phyloP scores from a whole-genome alignment of 192 early-diverging fungal species.

The Coemansia sp. region DNA sequence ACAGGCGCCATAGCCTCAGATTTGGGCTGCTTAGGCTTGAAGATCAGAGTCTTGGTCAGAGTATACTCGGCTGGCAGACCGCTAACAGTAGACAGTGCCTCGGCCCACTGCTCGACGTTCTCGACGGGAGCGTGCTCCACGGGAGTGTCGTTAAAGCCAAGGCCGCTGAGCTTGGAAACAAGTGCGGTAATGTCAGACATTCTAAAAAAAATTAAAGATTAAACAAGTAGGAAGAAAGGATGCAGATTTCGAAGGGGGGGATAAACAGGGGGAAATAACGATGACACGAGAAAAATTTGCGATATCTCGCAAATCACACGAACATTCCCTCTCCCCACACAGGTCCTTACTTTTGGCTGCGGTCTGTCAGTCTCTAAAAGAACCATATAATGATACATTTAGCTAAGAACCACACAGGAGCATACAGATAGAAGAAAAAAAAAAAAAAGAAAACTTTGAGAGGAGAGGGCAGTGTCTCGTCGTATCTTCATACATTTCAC shows the following conservation, averaged over 20 bases:
- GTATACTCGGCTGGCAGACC: constrained; percentile 34
- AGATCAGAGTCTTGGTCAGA: constrained; percentile 73
- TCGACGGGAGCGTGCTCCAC: constrained; percentile 60
- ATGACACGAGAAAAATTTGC: constrained; percentile 4
- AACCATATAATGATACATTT: neutral
- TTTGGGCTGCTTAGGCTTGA: constrained; percentile 79
- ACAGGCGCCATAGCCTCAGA: constrained; percentile 62
- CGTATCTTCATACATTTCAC: neutral
- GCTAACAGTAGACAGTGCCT: constrained; percentile 34
- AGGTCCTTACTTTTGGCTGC: neutral
- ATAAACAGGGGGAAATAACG: neutral
- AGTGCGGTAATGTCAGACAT: constrained; percentile 44
- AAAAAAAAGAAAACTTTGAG: neutral
- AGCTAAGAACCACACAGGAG: neutral
- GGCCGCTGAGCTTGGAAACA: constrained; percentile 39
- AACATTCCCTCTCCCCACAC: neutral
- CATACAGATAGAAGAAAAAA: neutral
- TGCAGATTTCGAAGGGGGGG: neutral
- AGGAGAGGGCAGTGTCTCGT: neutral
- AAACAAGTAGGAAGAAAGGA: constrained; percentile 9
- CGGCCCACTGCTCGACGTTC: constrained; percentile 62
- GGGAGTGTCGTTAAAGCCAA: constrained; percentile 41
- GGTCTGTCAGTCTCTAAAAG: neutral
- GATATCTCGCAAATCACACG: neutral
- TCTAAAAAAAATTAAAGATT: neutral